Conservation (phyloP, 1,284 basidiomycete species). For the Takashimella koratensis region DNA sequence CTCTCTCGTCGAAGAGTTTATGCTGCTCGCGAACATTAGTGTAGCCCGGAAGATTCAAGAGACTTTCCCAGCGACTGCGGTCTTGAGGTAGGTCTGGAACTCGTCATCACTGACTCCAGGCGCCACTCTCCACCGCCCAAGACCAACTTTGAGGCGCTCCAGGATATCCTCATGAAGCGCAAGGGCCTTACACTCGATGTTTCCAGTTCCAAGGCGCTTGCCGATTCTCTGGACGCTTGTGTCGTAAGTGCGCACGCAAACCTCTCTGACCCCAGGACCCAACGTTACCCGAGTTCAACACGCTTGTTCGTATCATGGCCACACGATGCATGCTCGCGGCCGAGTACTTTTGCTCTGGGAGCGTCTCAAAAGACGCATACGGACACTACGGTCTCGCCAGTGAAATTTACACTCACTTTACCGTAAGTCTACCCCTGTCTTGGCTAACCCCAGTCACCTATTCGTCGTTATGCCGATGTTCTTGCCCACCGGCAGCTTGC, state of each 20-base stretch:
- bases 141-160: slow-evolving; percentile 92
- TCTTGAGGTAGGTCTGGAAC: slow-evolving; percentile 63
- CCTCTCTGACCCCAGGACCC: slow-evolving; percentile 59
- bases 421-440: slow-evolving; percentile 46
- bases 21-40: slow-evolving; percentile 95
- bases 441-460: slow-evolving; percentile 61
- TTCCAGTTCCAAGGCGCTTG: slow-evolving; percentile 86
- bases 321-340: slow-evolving; percentile 98
- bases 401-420: slow-evolving; percentile 98
- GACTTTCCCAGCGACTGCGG: slow-evolving; percentile 91
- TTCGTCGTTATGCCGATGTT: slow-evolving; percentile 92
- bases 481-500: slow-evolving; percentile 91
- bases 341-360: slow-evolving; percentile 96
- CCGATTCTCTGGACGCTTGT: slow-evolving; percentile 82
- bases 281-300: slow-evolving; percentile 85
- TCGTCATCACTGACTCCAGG: slow-evolving; percentile 48
- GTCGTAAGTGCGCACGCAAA: slow-evolving; percentile 56
- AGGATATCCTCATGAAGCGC: slow-evolving; percentile 86
- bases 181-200: slow-evolving; percentile 84
- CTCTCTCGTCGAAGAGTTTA: slow-evolving; percentile 97
- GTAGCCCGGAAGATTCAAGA: slow-evolving; percentile 91
- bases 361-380: slow-evolving; percentile 86
- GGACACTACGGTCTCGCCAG: slow-evolving; percentile 95
- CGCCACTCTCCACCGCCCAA: slow-evolving; percentile 91
- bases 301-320: slow-evolving; percentile 97